Conservation (phyloP, 2,329 filamentous ascomycete genomes). For the Ophiostoma sp. region DNA sequence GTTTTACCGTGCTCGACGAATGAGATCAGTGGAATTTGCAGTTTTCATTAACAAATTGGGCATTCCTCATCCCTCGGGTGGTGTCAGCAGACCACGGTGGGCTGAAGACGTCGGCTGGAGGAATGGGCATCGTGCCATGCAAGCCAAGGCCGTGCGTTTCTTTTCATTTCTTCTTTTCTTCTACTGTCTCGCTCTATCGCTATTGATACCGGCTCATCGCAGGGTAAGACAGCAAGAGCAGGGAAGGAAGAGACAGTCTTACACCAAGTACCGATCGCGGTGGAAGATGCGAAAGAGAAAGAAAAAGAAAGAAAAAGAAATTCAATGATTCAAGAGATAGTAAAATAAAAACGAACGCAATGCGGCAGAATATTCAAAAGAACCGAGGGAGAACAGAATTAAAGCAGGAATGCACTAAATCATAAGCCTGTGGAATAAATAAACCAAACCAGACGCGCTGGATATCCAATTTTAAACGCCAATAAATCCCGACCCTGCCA, state of each 20-base stretch:
- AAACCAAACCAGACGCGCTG: background rate
- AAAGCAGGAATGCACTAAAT: background rate
- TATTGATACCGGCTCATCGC: background rate
- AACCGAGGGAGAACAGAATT: background rate
- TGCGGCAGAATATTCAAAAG: background rate
- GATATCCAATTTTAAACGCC: constrained; percentile 12
- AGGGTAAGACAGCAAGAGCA: background rate
- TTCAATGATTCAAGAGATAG: too few species aligned
- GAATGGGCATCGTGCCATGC: background rate
- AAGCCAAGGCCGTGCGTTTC: background rate
- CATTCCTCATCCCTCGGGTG: background rate
- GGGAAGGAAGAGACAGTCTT: background rate
- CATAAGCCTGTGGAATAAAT: background rate
- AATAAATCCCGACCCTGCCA: constrained; percentile 23
- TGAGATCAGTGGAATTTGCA: background rate
- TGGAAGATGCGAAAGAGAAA: background rate
- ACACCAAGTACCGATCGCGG: background rate
- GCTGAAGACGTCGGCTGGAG: background rate
- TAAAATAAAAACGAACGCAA: background rate
- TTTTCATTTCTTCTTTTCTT: background rate
- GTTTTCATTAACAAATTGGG: background rate
- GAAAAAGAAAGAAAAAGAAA: background rate
- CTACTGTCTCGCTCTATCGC: background rate
- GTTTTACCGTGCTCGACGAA: background rate
- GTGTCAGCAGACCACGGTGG: background rate